Conservation (phyloP, 805 yeast species). For the Saccharomyces jurei region DNA sequence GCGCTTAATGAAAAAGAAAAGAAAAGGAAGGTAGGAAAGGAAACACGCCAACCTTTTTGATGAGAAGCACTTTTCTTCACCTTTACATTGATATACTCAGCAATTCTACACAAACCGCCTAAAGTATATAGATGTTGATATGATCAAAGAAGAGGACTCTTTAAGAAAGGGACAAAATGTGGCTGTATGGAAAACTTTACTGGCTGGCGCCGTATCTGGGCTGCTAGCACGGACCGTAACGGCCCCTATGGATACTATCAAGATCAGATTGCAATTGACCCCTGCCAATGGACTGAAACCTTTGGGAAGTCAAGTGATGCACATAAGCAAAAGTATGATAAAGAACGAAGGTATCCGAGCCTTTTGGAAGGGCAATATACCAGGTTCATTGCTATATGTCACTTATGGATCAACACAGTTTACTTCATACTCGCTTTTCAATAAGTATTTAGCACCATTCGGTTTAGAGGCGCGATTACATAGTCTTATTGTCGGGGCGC, state of each 20-base stretch:
- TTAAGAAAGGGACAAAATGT: slow-evolving; percentile 45
- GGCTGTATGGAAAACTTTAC: slow-evolving; percentile 42
- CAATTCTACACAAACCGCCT: not conserved
- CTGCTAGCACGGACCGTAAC: slow-evolving; percentile 41
- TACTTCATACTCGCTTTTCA: slow-evolving; percentile 54
- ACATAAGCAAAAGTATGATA: slow-evolving; percentile 38
- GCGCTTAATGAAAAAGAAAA: not conserved
- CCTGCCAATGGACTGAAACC: not conserved
- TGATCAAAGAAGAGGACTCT: slow-evolving; percentile 31
- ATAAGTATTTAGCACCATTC: slow-evolving; percentile 23
- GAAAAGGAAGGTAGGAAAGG: not conserved
- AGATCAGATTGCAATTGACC: slow-evolving; percentile 24
- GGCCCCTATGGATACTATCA: slow-evolving; percentile 30
- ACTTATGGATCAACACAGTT: slow-evolving; percentile 83
- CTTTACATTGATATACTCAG: not conserved
- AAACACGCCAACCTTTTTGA: not conserved
- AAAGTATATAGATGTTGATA: not conserved
- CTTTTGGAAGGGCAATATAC: slow-evolving; percentile 94
- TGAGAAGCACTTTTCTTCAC: not conserved
- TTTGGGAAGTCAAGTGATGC: not conserved
- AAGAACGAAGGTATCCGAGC: slow-evolving; percentile 63
- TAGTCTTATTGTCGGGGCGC: slow-evolving; percentile 55
- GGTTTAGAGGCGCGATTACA: slow-evolving; percentile 24
- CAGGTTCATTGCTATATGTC: slow-evolving; percentile 82
- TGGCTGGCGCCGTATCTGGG: slow-evolving; percentile 72